Evolutionary conservation across 2,329 filamentous ascomycete species (phyloP).

Genomic region (Coniosporium tulheliwenetii): DNA sequence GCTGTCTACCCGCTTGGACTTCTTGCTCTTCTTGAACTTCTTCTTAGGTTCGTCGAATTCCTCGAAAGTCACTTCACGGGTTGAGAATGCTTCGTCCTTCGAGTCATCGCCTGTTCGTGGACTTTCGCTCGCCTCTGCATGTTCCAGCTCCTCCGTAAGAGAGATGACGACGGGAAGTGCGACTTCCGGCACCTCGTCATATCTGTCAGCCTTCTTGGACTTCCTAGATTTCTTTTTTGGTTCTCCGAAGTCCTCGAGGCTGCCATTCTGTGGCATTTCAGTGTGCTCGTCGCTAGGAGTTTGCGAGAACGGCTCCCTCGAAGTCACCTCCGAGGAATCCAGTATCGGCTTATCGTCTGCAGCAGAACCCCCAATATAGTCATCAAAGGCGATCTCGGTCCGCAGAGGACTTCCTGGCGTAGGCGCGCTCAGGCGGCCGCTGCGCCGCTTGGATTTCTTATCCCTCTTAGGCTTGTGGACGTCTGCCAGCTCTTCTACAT

Average conservation of each 20-base stretch:
- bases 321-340: too few species aligned
- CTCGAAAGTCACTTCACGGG: too few species aligned
- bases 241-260: too few species aligned
- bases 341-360: neutral
- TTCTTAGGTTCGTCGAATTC: neutral
- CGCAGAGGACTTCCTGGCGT: constrained; percentile 26
- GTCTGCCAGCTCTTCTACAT: constrained; percentile 16
- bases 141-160: neutral
- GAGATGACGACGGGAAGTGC: too few species aligned
- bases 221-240: constrained; percentile 1
- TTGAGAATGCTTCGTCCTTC: too few species aligned
- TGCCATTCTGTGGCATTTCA: too few species aligned
- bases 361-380: constrained; percentile 20
- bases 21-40: constrained; percentile 1
- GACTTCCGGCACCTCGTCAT: neutral
- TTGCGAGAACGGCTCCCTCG: too few species aligned
- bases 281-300: too few species aligned
- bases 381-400: constrained; percentile 27
- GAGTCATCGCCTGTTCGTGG: too few species aligned
- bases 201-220: neutral
- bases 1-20: neutral
- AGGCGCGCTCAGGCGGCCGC: constrained; percentile 22
- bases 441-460: constrained; percentile 28
- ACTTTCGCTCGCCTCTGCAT: neutral
- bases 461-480: constrained; percentile 27